Percentiles rank a stretch among this genome's conserved stretches.
Evolutionary conservation across 148 eudicot genomes (phyloP).

Genomic region (Rhododendron vialii): DNA sequence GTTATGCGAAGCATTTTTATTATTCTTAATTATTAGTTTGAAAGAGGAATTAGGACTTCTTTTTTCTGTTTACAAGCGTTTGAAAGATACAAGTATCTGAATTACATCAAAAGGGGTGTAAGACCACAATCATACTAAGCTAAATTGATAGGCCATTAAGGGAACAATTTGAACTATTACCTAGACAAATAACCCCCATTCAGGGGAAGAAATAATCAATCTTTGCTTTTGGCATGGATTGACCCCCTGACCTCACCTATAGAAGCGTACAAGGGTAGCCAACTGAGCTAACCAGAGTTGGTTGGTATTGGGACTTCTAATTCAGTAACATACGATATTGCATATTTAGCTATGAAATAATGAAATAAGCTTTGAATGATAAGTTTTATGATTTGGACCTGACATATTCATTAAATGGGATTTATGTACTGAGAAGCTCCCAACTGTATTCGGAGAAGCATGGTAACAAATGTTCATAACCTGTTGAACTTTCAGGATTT

Average conservation of each 20-base stretch:
- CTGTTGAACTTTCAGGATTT: neutral
- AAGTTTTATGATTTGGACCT: neutral
- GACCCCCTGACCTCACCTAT: neutral
- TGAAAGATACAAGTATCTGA: neutral
- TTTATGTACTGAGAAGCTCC: neutral
- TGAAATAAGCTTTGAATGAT: neutral
- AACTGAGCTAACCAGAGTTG: neutral
- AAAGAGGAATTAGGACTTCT: neutral
- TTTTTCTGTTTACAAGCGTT: neutral
- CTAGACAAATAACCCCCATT: neutral
- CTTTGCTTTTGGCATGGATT: neutral
- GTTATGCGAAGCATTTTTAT: neutral
- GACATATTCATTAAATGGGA: neutral
- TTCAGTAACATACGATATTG: neutral
- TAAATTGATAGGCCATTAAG: neutral
- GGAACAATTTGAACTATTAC: neutral
- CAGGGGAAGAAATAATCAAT: neutral
- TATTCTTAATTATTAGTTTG: neutral
- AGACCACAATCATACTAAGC: neutral
- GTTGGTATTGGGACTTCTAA: neutral
- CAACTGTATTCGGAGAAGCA: neutral
- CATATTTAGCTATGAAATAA: neutral
- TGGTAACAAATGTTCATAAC: neutral
- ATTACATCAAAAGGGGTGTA: neutral
- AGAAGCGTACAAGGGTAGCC: neutral